Evolutionary conservation across 345 rosid genomes (phyloP).

Genomic region (Lumnitzera racemosa): DNA sequence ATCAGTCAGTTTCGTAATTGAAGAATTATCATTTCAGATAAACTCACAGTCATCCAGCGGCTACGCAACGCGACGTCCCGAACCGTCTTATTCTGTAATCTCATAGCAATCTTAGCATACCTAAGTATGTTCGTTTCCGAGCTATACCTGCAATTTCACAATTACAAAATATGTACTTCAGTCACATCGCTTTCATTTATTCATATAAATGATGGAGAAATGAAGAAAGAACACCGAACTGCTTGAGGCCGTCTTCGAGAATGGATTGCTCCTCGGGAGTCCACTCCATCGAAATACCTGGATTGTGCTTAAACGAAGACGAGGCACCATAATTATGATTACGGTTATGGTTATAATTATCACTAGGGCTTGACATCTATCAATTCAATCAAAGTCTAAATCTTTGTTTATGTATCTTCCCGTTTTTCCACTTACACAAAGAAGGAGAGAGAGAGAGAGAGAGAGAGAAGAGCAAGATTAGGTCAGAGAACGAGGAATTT

Average conservation of each 20-base stretch:
- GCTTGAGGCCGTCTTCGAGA: background rate
- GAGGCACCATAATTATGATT: too few relatives aligned
- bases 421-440: too few relatives aligned
- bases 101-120: constrained; percentile 60
- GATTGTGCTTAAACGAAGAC: constrained; percentile 2
- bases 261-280: constrained; percentile 5
- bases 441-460: too few relatives aligned
- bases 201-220: constrained; percentile 2
- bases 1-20: constrained; percentile 5
- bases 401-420: too few relatives aligned
- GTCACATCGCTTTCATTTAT: background rate
- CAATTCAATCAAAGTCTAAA: too few relatives aligned
- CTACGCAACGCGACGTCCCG: constrained; percentile 81
- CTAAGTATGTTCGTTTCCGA: constrained; percentile 27
- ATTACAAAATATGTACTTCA: background rate
- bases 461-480: too few relatives aligned
- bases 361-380: too few relatives aligned
- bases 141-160: constrained; percentile 28
- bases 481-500: too few relatives aligned
- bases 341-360: too few relatives aligned
- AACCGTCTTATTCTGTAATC: constrained; percentile 44
- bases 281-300: constrained; percentile 5
- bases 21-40: background rate
- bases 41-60: constrained; percentile 57
- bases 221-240: constrained; percentile 2